These are phyloP conservation scores for Canavalia ensiformis DNA, from an alignment of 306 rosid genomes.

Conservation along the genomic window DNA sequence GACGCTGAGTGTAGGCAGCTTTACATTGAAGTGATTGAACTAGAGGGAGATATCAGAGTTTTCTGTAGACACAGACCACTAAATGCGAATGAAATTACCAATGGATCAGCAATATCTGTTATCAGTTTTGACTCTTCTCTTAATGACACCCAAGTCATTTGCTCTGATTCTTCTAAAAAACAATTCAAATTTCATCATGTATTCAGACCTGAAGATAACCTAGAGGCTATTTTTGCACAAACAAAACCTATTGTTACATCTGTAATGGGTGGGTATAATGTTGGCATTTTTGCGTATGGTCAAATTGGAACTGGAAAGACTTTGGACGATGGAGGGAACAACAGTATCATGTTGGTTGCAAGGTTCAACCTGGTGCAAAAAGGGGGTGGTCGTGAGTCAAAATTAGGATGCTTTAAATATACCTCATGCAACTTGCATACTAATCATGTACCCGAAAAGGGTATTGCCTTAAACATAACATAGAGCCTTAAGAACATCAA, in stretches of 20 bases:
- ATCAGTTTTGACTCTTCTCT: slow-evolving; percentile 72
- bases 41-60: slow-evolving; percentile 89
- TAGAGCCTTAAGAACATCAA: too few relatives aligned
- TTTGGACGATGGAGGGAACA: slow-evolving; percentile 93
- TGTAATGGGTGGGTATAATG: slow-evolving; percentile 90
- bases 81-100: slow-evolving; percentile 63
- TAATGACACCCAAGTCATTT: slow-evolving; percentile 79
- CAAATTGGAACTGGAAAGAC: slow-evolving; percentile 99
- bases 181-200: slow-evolving; percentile 87
- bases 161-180: slow-evolving; percentile 88
- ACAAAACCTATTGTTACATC: slow-evolving; percentile 88
- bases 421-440: too few relatives aligned
- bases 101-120: slow-evolving; percentile 56
- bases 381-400: too few relatives aligned
- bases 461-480: too few relatives aligned
- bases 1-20: slow-evolving; percentile 75
- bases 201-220: slow-evolving; percentile 79
- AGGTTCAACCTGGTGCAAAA: too few relatives aligned
- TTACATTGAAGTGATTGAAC: slow-evolving; percentile 91
- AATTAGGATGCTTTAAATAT: too few relatives aligned
- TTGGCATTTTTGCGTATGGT: slow-evolving; percentile 93
- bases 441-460: too few relatives aligned
- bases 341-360: slow-evolving; percentile 30
- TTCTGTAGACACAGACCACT: slow-evolving; percentile 96
- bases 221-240: slow-evolving; percentile 84